Conservation (phyloP, 305 asterid species). For the Rubia balearica region DNA sequence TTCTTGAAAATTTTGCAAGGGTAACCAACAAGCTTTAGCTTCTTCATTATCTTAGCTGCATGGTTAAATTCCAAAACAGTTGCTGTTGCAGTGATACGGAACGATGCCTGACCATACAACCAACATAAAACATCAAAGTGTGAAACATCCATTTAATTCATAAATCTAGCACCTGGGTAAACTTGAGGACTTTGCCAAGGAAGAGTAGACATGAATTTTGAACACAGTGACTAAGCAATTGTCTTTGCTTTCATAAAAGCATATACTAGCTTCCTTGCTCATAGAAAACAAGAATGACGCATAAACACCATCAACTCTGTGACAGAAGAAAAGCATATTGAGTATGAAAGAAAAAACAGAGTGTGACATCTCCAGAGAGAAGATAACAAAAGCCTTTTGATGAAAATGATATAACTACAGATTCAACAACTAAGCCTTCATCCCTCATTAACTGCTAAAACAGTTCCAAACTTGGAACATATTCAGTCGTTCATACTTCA, state of each 20-base stretch:
- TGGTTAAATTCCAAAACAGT: slow-evolving; percentile 90
- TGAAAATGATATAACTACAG: background rate
- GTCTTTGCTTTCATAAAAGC: background rate
- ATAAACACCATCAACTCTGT: background rate
- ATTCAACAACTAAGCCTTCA: background rate
- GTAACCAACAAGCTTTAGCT: slow-evolving; percentile 84
- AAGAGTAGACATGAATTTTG: background rate
- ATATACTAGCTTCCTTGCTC: background rate
- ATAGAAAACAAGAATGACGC: background rate
- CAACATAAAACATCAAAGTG: background rate
- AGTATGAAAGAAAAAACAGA: background rate
- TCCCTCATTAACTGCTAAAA: background rate
- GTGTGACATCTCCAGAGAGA: background rate
- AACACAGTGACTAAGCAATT: background rate
- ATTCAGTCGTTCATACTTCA: background rate
- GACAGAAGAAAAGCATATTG: background rate
- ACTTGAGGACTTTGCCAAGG: background rate
- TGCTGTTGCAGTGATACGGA: slow-evolving; percentile 92
- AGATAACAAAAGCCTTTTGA: background rate
- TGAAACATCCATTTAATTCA: background rate
- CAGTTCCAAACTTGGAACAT: background rate
- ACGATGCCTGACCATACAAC: slow-evolving; percentile 51
- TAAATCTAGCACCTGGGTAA: background rate
- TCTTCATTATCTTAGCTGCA: slow-evolving; percentile 78
- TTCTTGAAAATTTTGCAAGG: slow-evolving; percentile 90